phyloP scores from a whole-genome alignment of 345 rosid species.

The Acer saccharum region DNA sequence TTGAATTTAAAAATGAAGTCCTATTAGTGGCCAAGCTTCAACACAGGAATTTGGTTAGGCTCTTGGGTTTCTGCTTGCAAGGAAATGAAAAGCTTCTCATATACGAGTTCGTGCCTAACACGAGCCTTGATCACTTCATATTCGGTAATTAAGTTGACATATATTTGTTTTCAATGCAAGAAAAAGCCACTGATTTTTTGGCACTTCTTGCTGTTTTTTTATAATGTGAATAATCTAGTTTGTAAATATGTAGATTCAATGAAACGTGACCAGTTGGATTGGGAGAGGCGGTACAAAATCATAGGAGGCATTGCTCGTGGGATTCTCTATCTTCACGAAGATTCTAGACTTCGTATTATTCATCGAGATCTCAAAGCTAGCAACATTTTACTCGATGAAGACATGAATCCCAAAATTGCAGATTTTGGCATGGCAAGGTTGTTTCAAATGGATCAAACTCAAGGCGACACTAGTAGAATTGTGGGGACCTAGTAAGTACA shows the following conservation, averaged over 20 bases:
- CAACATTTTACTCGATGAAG: constrained; percentile 42
- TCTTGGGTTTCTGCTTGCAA: constrained; percentile 39
- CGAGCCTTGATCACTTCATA: constrained; percentile 41
- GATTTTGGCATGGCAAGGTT: constrained; percentile 58
- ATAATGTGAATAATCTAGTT: too few species aligned
- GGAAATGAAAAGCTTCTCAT: constrained; percentile 42
- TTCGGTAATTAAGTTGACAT: constrained; percentile 28
- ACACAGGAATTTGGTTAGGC: constrained; percentile 43
- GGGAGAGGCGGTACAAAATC: constrained; percentile 41
- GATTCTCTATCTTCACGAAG: constrained; percentile 50
- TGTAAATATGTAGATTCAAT: constrained; percentile 20
- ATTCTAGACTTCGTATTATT: constrained; percentile 43
- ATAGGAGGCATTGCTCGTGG: constrained; percentile 48
- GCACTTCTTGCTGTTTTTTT: not conserved
- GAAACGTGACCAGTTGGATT: constrained; percentile 18
- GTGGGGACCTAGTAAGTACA: constrained; percentile 48
- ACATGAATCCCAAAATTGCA: constrained; percentile 49
- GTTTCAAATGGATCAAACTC: constrained; percentile 39
- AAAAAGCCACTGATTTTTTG: not conserved
- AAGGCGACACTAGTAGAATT: constrained; percentile 32
- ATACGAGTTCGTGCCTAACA: constrained; percentile 43
- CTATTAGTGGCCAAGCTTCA: constrained; percentile 40
- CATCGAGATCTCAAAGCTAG: constrained; percentile 56
- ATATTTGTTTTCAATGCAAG: not conserved
- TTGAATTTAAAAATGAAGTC: constrained; percentile 45